Evolutionary conservation across 2,329 filamentous ascomycete genomes (phyloP), one percentile per base, ranked within the genome.

Genomic region (Aspergillus neoniger): DNA sequence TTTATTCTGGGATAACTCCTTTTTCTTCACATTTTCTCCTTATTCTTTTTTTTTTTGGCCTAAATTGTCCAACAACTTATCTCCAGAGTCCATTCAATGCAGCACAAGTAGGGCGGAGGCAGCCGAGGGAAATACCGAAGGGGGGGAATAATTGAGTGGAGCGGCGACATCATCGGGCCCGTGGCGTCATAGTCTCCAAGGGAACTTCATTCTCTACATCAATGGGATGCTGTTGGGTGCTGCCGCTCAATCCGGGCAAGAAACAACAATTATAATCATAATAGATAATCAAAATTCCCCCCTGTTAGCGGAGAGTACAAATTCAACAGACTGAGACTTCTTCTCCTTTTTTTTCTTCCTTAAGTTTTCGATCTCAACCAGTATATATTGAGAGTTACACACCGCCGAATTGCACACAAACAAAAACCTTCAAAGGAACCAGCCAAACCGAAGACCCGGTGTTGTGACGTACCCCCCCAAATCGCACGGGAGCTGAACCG

Each of bases 121-220:
- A 30, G 53, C 53, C 39, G 53, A n/a, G 23, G n/a, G 41, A 55
- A 55, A 47, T 47, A 47, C 39, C 39, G 43, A 51, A 28, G 38
- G 36, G 47, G 47, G 19, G 48, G 17, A 15, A 47, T 32, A 41
- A 41, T 28, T 57, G 55, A 57, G 55, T 57, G 55, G 55, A 57
- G 55, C 55, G 55, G 55, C 55, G 55, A 57, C 55, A 57, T 57
- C 55, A 57, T 57, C 55, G 25, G 21, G 55, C 48, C 47, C 47
- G 55, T 57, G 55, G 55, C 48, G 53, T 55, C 53, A 55, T 55
- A 55, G 53, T 55, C 53, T 55, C 53, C 53, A 55, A 55, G 53
- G 53, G 53, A 55, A 55, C 53, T 44, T 55, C 53, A 55, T 55
- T 55, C 53, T 55, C 53, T 28, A 28, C n/a, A 32, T 55, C 32